A percentile compares a stretch with the other conserved stretches of the same genome.
Conservation (phyloP, 2,329 filamentous ascomycete species). For the Arthrobotrys iridis region DNA sequence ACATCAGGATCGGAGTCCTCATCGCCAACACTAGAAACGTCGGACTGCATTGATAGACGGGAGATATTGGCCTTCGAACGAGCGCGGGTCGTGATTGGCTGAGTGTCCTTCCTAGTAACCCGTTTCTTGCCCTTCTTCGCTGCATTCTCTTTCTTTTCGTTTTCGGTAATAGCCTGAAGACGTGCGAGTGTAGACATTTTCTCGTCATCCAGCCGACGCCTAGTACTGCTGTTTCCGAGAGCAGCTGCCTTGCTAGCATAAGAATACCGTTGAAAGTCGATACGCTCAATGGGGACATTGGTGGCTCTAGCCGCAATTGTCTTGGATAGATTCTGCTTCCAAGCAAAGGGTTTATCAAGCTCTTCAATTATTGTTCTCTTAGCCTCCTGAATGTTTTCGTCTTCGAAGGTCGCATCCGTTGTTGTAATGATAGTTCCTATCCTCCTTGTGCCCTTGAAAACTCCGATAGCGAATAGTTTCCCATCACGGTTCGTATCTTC, state of each 20-base stretch:
- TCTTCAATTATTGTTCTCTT: constrained; percentile 42
- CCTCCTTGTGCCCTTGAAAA: constrained; percentile 30
- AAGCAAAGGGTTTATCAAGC: constrained; percentile 46
- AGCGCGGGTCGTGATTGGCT: constrained; percentile 17
- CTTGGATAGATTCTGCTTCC: constrained; percentile 40
- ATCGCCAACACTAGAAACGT: constrained; percentile 2
- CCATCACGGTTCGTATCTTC: constrained; percentile 45
- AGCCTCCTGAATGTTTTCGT: constrained; percentile 23
- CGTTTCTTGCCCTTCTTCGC: constrained; percentile 14
- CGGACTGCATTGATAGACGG: neutral
- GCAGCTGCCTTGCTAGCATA: constrained; percentile 24
- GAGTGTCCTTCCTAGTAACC: neutral
- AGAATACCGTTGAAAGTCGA: constrained; percentile 48
- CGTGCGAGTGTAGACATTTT: constrained; percentile 52
- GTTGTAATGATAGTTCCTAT: constrained; percentile 35
- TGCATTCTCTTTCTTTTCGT: constrained; percentile 35
- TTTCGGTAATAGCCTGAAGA: constrained; percentile 52
- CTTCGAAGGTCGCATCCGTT: constrained; percentile 20
- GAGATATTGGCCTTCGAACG: constrained; percentile 18
- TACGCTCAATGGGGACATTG: constrained; percentile 38
- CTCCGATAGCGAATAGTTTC: constrained; percentile 38
- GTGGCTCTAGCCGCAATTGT: constrained; percentile 21
- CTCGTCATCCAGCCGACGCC: constrained; percentile 49
- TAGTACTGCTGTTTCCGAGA: constrained; percentile 31
- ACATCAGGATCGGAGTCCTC: constrained; percentile 4